Percentiles rank a stretch among this genome's conserved stretches.
Conservation (phyloP, 176 grass and related monocot genomes). For the Oropetium thomaeum region DNA sequence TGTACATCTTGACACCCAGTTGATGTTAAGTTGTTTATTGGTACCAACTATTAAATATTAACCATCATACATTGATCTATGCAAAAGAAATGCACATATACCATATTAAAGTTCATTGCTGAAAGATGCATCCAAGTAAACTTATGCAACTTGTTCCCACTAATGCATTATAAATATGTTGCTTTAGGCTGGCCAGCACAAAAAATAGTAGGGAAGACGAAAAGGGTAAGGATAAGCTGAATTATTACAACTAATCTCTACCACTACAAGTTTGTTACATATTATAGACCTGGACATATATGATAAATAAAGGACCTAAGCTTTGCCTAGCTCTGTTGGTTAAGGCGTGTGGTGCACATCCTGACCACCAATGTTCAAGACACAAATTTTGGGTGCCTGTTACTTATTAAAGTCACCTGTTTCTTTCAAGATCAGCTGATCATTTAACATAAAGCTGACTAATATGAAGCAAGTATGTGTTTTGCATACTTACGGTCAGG, state of each 20-base stretch:
- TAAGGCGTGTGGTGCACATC: too few species aligned
- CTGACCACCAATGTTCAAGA: too few species aligned
- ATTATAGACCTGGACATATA: not conserved
- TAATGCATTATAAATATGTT: not conserved
- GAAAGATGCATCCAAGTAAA: not conserved
- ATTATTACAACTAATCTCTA: not conserved
- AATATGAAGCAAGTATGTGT: slow-evolving; percentile 29
- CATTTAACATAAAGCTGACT: not conserved
- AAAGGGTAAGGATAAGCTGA: not conserved
- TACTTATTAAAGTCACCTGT: too few species aligned
- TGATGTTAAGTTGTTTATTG: not conserved
- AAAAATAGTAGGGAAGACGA: not conserved
- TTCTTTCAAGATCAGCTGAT: too few species aligned
- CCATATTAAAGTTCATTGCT: not conserved
- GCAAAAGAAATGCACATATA: not conserved
- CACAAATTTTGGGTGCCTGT: not conserved
- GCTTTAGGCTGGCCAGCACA: not conserved
- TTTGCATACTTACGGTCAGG: slow-evolving; percentile 46
- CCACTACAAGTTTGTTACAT: not conserved
- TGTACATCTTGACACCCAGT: not conserved
- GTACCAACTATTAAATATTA: not conserved
- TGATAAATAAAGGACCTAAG: too few species aligned
- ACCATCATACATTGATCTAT: not conserved
- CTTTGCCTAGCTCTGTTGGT: too few species aligned
- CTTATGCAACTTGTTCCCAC: not conserved